These are phyloP conservation scores for Solanum chmielewskii DNA, from an alignment of 257 asterid genomes.

Conservation along the genomic window DNA sequence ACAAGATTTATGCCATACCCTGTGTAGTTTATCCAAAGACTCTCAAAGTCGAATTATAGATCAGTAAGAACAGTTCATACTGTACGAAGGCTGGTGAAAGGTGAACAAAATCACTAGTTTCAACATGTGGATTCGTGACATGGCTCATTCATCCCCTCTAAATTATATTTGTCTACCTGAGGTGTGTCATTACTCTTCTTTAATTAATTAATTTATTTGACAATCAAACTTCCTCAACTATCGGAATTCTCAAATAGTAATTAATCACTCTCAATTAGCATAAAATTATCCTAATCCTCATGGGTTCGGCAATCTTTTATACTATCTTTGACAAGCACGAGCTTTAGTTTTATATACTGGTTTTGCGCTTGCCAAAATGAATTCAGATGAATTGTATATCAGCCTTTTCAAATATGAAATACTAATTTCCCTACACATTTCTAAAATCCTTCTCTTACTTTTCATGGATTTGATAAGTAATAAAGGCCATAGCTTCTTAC, in stretches of 20 bases:
- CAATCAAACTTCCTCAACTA: not conserved
- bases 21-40: not conserved
- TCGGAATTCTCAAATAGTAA: not conserved
- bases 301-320: not conserved
- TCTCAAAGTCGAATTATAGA: not conserved
- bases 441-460: not conserved
- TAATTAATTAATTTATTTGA: not conserved
- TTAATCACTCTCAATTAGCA: not conserved
- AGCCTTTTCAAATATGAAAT: not conserved
- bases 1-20: not conserved
- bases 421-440: not conserved
- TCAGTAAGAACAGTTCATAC: not conserved
- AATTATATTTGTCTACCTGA: not conserved
- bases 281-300: not conserved
- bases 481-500: constrained; percentile 25
- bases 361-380: not conserved
- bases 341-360: not conserved
- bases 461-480: not conserved
- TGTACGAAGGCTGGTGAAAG: not conserved
- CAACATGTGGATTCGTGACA: not conserved
- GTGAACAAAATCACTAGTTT: not conserved
- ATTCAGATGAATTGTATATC: not conserved
- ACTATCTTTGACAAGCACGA: not conserved
- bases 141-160: not conserved
- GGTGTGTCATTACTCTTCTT: not conserved